Evolutionary conservation across 305 asterid species (phyloP), one percentile per base, ranked within the genome.

Genomic region (Solanum hybrid): DNA sequence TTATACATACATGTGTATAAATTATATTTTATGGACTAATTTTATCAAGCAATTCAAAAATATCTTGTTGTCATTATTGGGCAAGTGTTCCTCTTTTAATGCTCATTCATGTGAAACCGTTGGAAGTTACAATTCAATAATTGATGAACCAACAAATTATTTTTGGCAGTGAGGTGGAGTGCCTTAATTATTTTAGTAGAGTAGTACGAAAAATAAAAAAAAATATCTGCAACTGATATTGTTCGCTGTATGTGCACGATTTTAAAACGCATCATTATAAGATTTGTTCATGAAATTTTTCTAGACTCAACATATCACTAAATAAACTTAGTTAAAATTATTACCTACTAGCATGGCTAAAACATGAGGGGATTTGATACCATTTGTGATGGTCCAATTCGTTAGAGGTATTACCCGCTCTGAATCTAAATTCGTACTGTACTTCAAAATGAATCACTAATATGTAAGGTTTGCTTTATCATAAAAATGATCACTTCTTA

Each of bases 371-470:
- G 5, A 3, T 13, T 16, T 51, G 4, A 16, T 51, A 16, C 8
- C 4, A 51, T 51, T 6, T 61, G 26, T 61, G 4, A 61, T 6
- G 11, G 11, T 20, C 3, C 29, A 67, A n/a, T 10, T 1, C 2
- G 29, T 2, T 67, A 67, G 6, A 0, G 12, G 11, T 64, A 22
- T 64, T n/a, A 4, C 0, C 0, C 1, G 2, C 9, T 20, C 1
- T 1, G 2, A 61, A 20, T 61, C 3, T 69, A 69, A 5, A 24
- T 5, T 10, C 2, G 1, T 2, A 24, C 14, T 2, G 20, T 42
- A 67, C 2, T 69, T 9, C 14, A 5, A 69, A 69, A 69, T 0
- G 0, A 11, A 11, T 69, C 1, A 61, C 28, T 61, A 57, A 18
- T 6, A 4, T 57, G 5, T 6, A 51, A 51, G 22, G 2, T 57